phyloP scores from a whole-genome alignment of 1,284 basidiomycete genomes.

The Coniophora puteana region DNA sequence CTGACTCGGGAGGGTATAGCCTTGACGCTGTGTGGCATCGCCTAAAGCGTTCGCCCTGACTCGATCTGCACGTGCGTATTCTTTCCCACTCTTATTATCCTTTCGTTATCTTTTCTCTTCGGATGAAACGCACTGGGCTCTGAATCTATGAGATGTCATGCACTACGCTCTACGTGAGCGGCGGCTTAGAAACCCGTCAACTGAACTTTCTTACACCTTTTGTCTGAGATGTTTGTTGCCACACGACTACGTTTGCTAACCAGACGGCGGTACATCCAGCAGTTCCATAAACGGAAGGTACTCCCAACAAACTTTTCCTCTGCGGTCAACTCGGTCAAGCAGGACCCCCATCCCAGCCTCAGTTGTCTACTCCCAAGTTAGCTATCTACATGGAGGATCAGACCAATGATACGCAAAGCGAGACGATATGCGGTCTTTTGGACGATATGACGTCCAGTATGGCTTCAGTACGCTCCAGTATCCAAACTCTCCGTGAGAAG shows the following conservation, averaged over 20 bases:
- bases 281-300: too few species aligned
- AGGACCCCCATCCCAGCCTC: neutral
- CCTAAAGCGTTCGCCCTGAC: too few species aligned
- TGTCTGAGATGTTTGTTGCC: constrained; percentile 2
- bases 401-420: constrained; percentile 21
- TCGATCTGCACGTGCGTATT: neutral
- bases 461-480: constrained; percentile 52
- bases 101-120: neutral
- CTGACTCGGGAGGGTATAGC: too few species aligned
- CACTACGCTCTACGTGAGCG: constrained; percentile 68
- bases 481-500: constrained; percentile 54
- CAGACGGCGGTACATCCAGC: too few species aligned
- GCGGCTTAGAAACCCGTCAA: constrained; percentile 90
- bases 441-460: constrained; percentile 65
- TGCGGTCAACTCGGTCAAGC: neutral
- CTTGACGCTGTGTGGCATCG: too few species aligned
- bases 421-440: constrained; percentile 41
- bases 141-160: constrained; percentile 66
- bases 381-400: constrained; percentile 3
- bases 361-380: constrained; percentile 15
- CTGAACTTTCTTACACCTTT: constrained; percentile 44
- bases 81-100: neutral
- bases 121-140: constrained; percentile 92
- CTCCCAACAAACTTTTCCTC: neutral
- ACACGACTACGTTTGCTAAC: too few species aligned